phyloP scores from a whole-genome alignment of 768 basidiomycete species.

The Tylopilus subfusipes region DNA sequence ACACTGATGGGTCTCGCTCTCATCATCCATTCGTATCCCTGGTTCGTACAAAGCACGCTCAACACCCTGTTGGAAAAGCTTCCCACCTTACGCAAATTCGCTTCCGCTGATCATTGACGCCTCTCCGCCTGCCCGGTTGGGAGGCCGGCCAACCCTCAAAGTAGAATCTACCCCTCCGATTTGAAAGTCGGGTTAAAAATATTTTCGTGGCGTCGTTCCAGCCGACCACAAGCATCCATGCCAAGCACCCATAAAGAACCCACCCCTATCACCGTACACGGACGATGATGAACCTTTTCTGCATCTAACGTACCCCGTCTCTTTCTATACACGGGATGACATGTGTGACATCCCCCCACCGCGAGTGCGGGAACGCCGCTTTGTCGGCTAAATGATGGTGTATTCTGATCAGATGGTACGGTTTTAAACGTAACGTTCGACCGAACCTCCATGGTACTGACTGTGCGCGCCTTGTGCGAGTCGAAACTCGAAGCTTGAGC shows the following conservation, averaged over 20 bases:
- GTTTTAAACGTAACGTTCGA: not conserved
- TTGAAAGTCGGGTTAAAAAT: conserved; percentile 7
- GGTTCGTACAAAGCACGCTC: not conserved
- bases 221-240: not conserved
- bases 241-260: conserved; percentile 1
- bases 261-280: not conserved
- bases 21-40: not conserved
- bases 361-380: not conserved
- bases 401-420: conserved; percentile 4
- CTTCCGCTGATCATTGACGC: conserved; percentile 13
- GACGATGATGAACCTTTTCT: not conserved
- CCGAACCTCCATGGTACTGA: not conserved
- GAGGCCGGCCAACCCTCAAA: conserved; percentile 8
- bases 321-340: not conserved
- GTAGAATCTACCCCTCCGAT: not conserved
- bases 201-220: not conserved
- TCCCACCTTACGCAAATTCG: not conserved
- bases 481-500: not conserved
- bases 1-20: not conserved
- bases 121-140: not conserved
- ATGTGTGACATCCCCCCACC: not conserved
- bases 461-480: not conserved
- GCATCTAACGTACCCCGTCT: not conserved
- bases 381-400: not conserved
- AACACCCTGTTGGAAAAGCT: not conserved